Percentiles rank a stretch among this genome's conserved stretches.
Conservation (phyloP, 352 stramenopile species). For the Phytopythium chamaehyphon region DNA sequence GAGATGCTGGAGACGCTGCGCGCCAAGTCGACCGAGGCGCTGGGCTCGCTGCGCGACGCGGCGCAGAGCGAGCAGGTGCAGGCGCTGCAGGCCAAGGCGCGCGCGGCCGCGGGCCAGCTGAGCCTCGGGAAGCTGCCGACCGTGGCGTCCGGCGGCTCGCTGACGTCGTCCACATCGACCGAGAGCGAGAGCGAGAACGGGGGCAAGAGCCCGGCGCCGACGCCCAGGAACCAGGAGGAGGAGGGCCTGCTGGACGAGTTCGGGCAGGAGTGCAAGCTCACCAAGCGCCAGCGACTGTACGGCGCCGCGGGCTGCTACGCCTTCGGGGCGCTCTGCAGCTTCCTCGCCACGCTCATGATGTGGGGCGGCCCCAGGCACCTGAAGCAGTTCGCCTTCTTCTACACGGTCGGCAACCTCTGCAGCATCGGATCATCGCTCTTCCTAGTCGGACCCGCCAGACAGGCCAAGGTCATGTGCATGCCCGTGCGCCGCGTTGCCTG, state of each 20-base stretch:
- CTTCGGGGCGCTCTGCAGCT: slow-evolving; percentile 66
- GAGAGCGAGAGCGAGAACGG: slow-evolving; percentile 39
- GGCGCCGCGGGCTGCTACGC: slow-evolving; percentile 67
- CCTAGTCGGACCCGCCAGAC: slow-evolving; percentile 57
- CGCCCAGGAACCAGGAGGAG: slow-evolving; percentile 55
- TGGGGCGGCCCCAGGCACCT: slow-evolving; percentile 75
- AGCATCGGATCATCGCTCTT: slow-evolving; percentile 80
- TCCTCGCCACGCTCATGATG: slow-evolving; percentile 78
- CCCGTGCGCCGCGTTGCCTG: slow-evolving; percentile 75
- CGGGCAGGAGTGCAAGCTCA: slow-evolving; percentile 67
- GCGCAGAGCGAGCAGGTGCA: slow-evolving; percentile 35
- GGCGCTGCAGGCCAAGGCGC: slow-evolving; percentile 49
- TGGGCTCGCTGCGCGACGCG: slow-evolving; percentile 49
- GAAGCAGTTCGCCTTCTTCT: slow-evolving; percentile 87
- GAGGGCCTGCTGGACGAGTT: slow-evolving; percentile 72
- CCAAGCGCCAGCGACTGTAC: slow-evolving; percentile 76
- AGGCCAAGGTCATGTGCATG: slow-evolving; percentile 85
- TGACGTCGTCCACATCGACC: slow-evolving; percentile 17
- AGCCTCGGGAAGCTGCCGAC: slow-evolving; percentile 40
- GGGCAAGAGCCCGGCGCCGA: slow-evolving; percentile 16
- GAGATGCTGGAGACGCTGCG: slow-evolving; percentile 62
- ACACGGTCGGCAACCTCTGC: slow-evolving; percentile 77
- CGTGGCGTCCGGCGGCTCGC: slow-evolving; percentile 24
- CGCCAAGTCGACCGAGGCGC: slow-evolving; percentile 51
- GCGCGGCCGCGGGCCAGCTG: slow-evolving; percentile 38